Evolutionary conservation across 306 rosid species (phyloP).

Genomic region (Benincasa hispida): DNA sequence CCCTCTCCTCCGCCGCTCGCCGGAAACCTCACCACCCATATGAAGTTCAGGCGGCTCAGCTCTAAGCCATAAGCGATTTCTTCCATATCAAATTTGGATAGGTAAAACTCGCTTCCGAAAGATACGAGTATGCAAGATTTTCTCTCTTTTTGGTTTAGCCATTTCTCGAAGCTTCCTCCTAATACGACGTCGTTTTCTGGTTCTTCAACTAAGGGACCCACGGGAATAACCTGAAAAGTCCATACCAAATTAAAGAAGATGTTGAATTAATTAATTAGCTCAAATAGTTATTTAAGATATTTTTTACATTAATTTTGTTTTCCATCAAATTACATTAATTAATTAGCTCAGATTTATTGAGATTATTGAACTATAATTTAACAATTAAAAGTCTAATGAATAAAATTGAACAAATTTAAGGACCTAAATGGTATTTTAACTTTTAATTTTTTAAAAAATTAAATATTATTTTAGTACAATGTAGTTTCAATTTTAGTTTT

Average conservation of each 20-base stretch:
- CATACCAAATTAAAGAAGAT: too few relatives aligned
- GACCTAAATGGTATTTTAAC: too few relatives aligned
- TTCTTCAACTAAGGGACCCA: slow-evolving; percentile 17
- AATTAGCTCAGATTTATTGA: too few relatives aligned
- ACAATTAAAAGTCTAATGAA: too few relatives aligned
- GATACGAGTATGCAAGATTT: slow-evolving; percentile 16
- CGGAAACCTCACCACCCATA: slow-evolving; percentile 22
- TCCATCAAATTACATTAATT: too few relatives aligned
- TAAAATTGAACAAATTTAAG: too few relatives aligned
- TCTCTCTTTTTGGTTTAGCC: slow-evolving; percentile 1
- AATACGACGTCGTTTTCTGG: background rate
- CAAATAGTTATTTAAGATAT: too few relatives aligned
- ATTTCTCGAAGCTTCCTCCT: background rate
- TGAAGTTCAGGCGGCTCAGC: slow-evolving; percentile 10
- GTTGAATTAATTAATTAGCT: background rate
- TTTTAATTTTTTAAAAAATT: too few relatives aligned
- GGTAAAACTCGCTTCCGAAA: slow-evolving; percentile 21
- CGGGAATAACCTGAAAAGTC: background rate
- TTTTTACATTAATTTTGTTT: too few relatives aligned
- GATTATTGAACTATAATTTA: too few relatives aligned
- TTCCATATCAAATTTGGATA: slow-evolving; percentile 2
- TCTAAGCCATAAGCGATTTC: slow-evolving; percentile 18
- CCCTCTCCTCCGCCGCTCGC: background rate
- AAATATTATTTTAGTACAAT: too few relatives aligned
- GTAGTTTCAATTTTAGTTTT: too few relatives aligned